These are phyloP conservation scores for Echinosophora koreensis DNA, from an alignment of 306 rosid species.

Conservation along the genomic window DNA sequence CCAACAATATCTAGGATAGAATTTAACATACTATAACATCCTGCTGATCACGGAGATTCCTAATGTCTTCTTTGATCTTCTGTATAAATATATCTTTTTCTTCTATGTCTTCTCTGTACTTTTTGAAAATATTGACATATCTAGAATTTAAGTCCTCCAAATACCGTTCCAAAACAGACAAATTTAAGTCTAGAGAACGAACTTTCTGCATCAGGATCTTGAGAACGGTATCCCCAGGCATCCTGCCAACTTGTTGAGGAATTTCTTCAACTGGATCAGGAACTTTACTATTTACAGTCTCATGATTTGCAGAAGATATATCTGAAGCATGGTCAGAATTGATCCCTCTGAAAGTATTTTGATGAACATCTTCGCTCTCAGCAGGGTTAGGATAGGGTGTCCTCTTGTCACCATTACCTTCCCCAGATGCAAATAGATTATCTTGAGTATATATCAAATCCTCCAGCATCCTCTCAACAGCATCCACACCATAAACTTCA, in stretches of 20 bases:
- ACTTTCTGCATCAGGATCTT: slow-evolving; percentile 96
- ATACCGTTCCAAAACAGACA: slow-evolving; percentile 87
- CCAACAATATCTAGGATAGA: slow-evolving; percentile 31
- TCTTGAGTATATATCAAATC: slow-evolving; percentile 79
- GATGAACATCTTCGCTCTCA: slow-evolving; percentile 54
- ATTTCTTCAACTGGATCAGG: slow-evolving; percentile 79
- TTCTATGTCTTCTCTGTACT: slow-evolving; percentile 70
- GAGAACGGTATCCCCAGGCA: slow-evolving; percentile 98
- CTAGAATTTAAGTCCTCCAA: slow-evolving; percentile 80
- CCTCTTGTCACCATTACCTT: slow-evolving; percentile 63
- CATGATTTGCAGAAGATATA: slow-evolving; percentile 56
- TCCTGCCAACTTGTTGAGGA: slow-evolving; percentile 83
- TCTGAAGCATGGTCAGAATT: slow-evolving; percentile 55
- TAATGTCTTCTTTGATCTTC: slow-evolving; percentile 70
- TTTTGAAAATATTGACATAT: slow-evolving; percentile 77
- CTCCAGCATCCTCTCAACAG: slow-evolving; percentile 96
- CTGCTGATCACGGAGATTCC: slow-evolving; percentile 64
- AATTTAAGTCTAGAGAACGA: slow-evolving; percentile 77
- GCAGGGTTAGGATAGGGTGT: slow-evolving; percentile 55
- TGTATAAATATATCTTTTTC: slow-evolving; percentile 62
- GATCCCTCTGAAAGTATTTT: slow-evolving; percentile 46
- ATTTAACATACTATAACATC: slow-evolving; percentile 67
- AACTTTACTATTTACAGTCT: slow-evolving; percentile 52
- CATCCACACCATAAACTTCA: slow-evolving; percentile 93
- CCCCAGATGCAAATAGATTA: slow-evolving; percentile 53